A percentile compares a stretch with the other conserved stretches of the same genome.
These are phyloP conservation scores for Cordyceps javanica DNA, from an alignment of 2,329 filamentous ascomycete species.

Conservation along the genomic window DNA sequence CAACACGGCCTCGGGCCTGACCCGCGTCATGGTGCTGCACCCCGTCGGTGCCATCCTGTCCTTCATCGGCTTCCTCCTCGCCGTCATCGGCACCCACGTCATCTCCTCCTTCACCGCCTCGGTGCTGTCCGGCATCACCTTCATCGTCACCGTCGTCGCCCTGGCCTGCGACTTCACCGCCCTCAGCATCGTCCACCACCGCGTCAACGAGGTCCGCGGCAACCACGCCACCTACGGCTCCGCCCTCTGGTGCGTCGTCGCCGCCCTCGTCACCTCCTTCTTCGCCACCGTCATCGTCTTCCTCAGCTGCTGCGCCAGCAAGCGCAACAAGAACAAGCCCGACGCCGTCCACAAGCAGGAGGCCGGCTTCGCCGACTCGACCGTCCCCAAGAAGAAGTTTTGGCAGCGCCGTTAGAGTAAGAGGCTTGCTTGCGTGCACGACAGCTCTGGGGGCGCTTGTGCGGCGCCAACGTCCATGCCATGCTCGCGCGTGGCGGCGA, in stretches of 20 bases:
- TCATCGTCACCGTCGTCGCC: slow-evolving; percentile 40
- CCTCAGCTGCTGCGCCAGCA: slow-evolving; percentile 53
- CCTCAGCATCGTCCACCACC: slow-evolving; percentile 46
- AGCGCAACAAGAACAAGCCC: slow-evolving; percentile 30
- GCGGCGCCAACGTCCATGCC: too few species aligned
- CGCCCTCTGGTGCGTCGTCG: slow-evolving; percentile 55
- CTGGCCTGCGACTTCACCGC: slow-evolving; percentile 52
- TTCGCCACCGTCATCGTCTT: slow-evolving; percentile 52
- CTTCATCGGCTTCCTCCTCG: slow-evolving; percentile 47
- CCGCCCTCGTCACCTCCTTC: slow-evolving; percentile 47
- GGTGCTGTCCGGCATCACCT: slow-evolving; percentile 43
- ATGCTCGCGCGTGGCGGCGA: too few species aligned
- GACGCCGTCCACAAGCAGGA: slow-evolving; percentile 20
- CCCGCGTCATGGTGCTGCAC: slow-evolving; percentile 56
- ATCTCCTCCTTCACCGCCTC: slow-evolving; percentile 46
- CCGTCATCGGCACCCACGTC: slow-evolving; percentile 38
- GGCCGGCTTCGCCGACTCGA: slow-evolving; percentile 20
- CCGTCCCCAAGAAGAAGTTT: slow-evolving; percentile 6
- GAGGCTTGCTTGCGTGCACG: too few species aligned
- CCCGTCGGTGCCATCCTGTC: slow-evolving; percentile 51
- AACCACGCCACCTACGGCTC: slow-evolving; percentile 43
- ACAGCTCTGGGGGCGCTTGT: too few species aligned
- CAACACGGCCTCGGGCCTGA: slow-evolving; percentile 43
- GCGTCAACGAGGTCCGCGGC: slow-evolving; percentile 41
- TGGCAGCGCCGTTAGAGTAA: slow-evolving; percentile 14